A percentile compares a stretch with the other conserved stretches of the same genome.
These are phyloP conservation scores for Pestalotiopsis sp. DNA, from an alignment of 2,329 filamentous ascomycete species.

Conservation along the genomic window DNA sequence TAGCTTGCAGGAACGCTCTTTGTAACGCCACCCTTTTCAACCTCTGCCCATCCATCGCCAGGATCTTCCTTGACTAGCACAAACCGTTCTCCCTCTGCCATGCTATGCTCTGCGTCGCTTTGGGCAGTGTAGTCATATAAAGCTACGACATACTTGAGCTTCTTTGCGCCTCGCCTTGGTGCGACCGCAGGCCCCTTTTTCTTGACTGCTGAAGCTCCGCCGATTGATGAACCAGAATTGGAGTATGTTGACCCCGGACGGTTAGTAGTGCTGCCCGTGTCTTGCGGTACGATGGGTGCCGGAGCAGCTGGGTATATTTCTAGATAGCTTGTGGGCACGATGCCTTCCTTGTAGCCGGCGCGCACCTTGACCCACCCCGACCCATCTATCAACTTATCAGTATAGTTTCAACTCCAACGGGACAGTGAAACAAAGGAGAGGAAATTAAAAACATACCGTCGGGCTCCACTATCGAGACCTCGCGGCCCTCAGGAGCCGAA, in stretches of 20 bases:
- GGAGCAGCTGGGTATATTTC: slow-evolving; percentile 58
- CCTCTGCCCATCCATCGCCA: slow-evolving; percentile 95
- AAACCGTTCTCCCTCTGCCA: slow-evolving; percentile 88
- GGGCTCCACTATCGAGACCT: slow-evolving; percentile 76
- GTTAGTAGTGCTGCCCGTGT: slow-evolving; percentile 42
- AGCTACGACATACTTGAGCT: slow-evolving; percentile 89
- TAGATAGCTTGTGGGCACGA: slow-evolving; percentile 85
- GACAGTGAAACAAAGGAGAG: background rate
- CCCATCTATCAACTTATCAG: slow-evolving; percentile 63
- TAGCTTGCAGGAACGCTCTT: slow-evolving; percentile 95
- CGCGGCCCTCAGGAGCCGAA: slow-evolving; percentile 74
- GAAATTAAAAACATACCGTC: slow-evolving; percentile 68
- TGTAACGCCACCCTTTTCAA: slow-evolving; percentile 83
- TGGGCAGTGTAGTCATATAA: slow-evolving; percentile 89
- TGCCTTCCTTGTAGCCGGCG: slow-evolving; percentile 71
- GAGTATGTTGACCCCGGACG: slow-evolving; percentile 78
- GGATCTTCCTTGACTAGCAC: slow-evolving; percentile 85
- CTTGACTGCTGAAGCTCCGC: slow-evolving; percentile 50
- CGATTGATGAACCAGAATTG: slow-evolving; percentile 70
- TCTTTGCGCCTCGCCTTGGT: slow-evolving; percentile 87
- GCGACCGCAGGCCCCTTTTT: slow-evolving; percentile 93
- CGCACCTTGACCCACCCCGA: slow-evolving; percentile 89
- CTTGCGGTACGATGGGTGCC: slow-evolving; percentile 43
- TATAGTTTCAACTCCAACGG: slow-evolving; percentile 7
- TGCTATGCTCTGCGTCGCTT: slow-evolving; percentile 83